Evolutionary conservation across 2,329 filamentous ascomycete species (phyloP).

Genomic region (Fusarium sp.): DNA sequence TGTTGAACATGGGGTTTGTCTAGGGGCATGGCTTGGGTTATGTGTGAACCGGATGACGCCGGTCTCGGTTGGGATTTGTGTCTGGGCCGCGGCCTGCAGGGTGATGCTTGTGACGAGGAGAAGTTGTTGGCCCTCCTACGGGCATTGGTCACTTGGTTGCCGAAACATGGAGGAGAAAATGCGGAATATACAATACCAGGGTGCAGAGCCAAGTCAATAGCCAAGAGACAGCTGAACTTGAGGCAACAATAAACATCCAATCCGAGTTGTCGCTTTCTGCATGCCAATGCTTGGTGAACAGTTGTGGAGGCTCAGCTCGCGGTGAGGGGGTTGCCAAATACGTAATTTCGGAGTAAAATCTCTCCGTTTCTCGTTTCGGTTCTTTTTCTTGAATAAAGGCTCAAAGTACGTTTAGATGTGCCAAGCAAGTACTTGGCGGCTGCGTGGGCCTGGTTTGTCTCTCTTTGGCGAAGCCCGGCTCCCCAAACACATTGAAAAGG

Average conservation of each 20-base stretch:
- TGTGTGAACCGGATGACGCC: neutral
- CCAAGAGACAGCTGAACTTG: neutral
- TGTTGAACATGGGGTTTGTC: slow-evolving; percentile 44
- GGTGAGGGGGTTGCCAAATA: neutral
- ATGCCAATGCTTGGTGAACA: neutral
- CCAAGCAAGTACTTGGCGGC: neutral
- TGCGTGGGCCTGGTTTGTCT: neutral
- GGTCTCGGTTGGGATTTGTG: neutral
- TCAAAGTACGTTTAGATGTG: neutral
- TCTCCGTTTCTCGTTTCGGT: neutral
- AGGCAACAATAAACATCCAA: neutral
- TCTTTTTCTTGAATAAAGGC: neutral
- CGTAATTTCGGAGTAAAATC: neutral
- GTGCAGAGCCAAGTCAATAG: neutral
- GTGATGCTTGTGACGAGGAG: neutral
- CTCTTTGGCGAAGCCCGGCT: neutral
- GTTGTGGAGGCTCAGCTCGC: neutral
- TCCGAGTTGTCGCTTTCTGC: neutral
- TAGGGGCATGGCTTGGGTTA: no score
- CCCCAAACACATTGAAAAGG: neutral
- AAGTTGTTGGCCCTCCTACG: neutral
- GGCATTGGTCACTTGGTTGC: neutral
- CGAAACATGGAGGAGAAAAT: neutral
- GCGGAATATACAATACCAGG: neutral
- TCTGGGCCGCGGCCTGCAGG: neutral